phyloP scores from a whole-genome alignment of 805 yeast species.

The Nakazawaea wyomingensis region DNA sequence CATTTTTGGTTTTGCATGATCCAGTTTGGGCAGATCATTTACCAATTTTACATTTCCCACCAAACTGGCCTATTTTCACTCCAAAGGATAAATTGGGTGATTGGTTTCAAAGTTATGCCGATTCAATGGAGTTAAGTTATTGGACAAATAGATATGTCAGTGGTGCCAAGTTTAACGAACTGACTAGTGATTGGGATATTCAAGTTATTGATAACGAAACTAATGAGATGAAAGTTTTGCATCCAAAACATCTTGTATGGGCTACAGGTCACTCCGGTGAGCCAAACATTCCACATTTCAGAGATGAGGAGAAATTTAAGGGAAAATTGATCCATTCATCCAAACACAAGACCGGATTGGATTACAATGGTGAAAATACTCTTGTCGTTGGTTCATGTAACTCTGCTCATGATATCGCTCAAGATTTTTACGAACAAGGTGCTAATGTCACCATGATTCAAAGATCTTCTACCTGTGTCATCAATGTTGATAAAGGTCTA shows the following conservation, averaged over 20 bases:
- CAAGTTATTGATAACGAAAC: constrained; percentile 25
- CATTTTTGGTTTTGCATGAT: constrained; percentile 40
- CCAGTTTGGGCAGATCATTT: constrained; percentile 39
- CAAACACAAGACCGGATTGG: constrained; percentile 34
- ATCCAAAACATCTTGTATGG: constrained; percentile 35
- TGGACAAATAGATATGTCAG: constrained; percentile 28
- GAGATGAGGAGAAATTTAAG: constrained; percentile 31
- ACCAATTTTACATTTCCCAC: constrained; percentile 35
- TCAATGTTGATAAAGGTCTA: constrained; percentile 30
- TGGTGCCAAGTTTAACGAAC: constrained; percentile 27
- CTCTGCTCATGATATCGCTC: constrained; percentile 42
- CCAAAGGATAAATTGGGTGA: constrained; percentile 41
- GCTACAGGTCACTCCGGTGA: constrained; percentile 44
- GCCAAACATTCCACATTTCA: constrained; percentile 37
- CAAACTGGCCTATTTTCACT: constrained; percentile 36
- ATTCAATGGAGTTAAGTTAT: constrained; percentile 34
- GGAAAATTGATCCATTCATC: constrained; percentile 39
- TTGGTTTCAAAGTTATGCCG: constrained; percentile 37
- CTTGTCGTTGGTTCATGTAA: constrained; percentile 41
- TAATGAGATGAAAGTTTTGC: constrained; percentile 19
- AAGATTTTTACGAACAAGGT: constrained; percentile 40
- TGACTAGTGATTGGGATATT: constrained; percentile 28
- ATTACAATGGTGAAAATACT: constrained; percentile 36
- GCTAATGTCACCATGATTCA: constrained; percentile 39
- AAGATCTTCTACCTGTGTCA: constrained; percentile 40